phyloP scores from a whole-genome alignment of 768 basidiomycete genomes.

The Coprinopsis sp. region DNA sequence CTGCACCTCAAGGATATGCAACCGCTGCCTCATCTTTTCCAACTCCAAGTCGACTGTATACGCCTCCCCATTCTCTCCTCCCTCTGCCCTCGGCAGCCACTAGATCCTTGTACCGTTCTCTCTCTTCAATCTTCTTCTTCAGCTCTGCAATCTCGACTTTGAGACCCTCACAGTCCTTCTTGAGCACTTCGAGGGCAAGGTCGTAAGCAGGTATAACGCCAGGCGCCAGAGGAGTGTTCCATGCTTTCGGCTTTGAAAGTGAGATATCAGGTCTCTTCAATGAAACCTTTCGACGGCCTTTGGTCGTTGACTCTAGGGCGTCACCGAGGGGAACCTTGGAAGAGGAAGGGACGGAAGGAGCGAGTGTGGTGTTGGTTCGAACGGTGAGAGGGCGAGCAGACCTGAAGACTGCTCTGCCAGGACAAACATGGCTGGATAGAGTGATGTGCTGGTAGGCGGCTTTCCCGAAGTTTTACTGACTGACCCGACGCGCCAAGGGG shows the following conservation, averaged over 20 bases:
- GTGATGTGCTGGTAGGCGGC: background rate
- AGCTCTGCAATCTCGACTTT: constrained; percentile 41
- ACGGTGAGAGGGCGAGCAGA: background rate
- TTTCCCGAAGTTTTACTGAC: background rate
- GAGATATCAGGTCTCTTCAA: constrained; percentile 49
- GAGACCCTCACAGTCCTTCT: constrained; percentile 51
- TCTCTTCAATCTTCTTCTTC: constrained; percentile 24
- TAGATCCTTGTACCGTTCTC: constrained; percentile 18
- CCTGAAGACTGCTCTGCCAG: constrained; percentile 2
- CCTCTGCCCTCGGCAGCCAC: constrained; percentile 21
- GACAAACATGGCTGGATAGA: background rate
- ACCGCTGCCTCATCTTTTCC: constrained; percentile 42
- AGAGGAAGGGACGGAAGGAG: background rate
- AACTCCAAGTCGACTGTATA: constrained; percentile 32
- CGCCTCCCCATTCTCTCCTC: constrained; percentile 23
- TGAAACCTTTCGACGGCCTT: constrained; percentile 20
- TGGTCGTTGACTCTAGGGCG: constrained; percentile 26
- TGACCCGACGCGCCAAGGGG: background rate
- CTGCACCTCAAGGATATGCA: constrained; percentile 68
- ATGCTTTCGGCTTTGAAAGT: constrained; percentile 48
- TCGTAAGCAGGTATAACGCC: constrained; percentile 81
- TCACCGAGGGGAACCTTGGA: constrained; percentile 8
- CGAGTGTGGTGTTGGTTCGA: background rate
- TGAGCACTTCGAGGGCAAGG: constrained; percentile 70
- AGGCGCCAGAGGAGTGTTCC: constrained; percentile 56